Percentiles rank a stretch among this genome's conserved stretches.
Conservation (phyloP, 2,329 filamentous ascomycete species). For the Pyrenochaeta sp. region DNA sequence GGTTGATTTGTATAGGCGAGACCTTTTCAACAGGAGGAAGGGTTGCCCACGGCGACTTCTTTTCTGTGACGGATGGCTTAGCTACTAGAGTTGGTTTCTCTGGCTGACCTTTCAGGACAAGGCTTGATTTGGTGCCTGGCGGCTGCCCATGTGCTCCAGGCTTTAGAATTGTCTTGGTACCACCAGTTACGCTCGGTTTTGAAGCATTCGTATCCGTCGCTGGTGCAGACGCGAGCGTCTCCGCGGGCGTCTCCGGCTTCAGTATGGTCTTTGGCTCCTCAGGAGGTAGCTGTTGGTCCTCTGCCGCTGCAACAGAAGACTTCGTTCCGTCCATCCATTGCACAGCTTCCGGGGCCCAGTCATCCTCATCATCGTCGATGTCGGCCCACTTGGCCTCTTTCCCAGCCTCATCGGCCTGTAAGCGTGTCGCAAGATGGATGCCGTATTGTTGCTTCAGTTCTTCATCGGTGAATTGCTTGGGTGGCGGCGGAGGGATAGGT, state of each 20-base stretch:
- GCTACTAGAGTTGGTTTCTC: constrained; percentile 78
- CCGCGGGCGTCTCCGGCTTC: constrained; percentile 36
- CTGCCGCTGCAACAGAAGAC: constrained; percentile 72
- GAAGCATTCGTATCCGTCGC: constrained; percentile 39
- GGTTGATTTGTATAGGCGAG: constrained; percentile 72
- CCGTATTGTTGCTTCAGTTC: constrained; percentile 85
- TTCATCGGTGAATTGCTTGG: constrained; percentile 85
- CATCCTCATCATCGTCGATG: constrained; percentile 87
- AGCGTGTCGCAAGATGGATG: constrained; percentile 81
- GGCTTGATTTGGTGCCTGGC: constrained; percentile 56
- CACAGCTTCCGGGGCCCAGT: constrained; percentile 85
- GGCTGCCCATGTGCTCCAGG: constrained; percentile 51
- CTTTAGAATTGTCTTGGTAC: constrained; percentile 60
- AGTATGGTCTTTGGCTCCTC: constrained; percentile 37
- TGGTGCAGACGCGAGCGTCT: constrained; percentile 50
- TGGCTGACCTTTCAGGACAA: constrained; percentile 71
- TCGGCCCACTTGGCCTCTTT: constrained; percentile 89
- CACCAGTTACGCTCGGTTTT: constrained; percentile 46
- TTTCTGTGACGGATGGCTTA: constrained; percentile 74
- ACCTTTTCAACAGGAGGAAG: constrained; percentile 86
- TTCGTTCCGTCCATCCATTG: constrained; percentile 91
- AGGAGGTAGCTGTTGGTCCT: constrained; percentile 43
- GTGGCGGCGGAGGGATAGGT: constrained; percentile 75
- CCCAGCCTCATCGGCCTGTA: constrained; percentile 75
- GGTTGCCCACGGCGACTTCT: constrained; percentile 91